A percentile compares a stretch with the other conserved stretches of the same genome.
phyloP scores from a whole-genome alignment of 2,329 filamentous ascomycete genomes.

The Aureobasidium leucospermi region DNA sequence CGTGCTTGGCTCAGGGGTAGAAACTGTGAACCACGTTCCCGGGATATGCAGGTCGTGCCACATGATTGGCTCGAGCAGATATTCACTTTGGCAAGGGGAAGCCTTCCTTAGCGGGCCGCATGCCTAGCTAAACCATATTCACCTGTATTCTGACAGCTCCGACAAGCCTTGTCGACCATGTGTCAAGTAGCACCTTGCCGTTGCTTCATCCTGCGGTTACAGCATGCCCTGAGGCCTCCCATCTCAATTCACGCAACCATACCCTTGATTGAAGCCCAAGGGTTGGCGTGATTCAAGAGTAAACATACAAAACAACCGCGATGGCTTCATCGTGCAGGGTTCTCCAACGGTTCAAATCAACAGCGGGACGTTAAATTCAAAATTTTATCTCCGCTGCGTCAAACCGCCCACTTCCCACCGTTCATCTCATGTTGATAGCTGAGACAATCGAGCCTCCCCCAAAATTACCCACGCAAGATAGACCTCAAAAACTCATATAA shows the following conservation, averaged over 20 bases:
- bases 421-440: neutral
- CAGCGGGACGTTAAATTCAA: slow-evolving; percentile 3
- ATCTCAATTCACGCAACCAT: neutral
- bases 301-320: neutral
- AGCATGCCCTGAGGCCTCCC: neutral
- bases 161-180: neutral
- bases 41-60: neutral
- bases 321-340: neutral
- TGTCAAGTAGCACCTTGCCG: neutral
- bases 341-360: neutral
- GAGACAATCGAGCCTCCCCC: neutral
- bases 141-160: neutral
- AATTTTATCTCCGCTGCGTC: neutral
- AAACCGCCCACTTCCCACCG: neutral
- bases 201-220: neutral
- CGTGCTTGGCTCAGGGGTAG: slow-evolving; percentile 11
- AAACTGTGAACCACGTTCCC: slow-evolving; percentile 10
- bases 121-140: neutral
- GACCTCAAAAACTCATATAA: no score
- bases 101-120: slow-evolving; percentile 5
- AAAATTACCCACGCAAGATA: neutral
- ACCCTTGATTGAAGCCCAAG: neutral
- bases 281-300: neutral
- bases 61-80: neutral
- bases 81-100: slow-evolving; percentile 1